Percentiles rank a stretch among this genome's conserved stretches.
phyloP scores from a whole-genome alignment of 1,284 basidiomycete genomes.

The Apiotrichum akiyoshidainum region DNA sequence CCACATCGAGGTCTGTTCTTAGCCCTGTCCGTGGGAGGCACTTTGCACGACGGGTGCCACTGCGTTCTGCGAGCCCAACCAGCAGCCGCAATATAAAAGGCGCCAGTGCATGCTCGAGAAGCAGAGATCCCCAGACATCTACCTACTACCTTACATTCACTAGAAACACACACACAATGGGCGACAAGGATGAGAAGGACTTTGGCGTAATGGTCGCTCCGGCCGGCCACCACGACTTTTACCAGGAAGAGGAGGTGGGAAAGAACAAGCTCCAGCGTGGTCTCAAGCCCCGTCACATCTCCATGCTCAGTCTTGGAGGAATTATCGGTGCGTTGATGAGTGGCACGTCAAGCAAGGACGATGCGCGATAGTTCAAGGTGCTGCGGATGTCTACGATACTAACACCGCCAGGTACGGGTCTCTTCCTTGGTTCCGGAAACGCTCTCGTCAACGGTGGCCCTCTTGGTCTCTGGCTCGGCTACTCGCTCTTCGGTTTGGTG shows the following conservation, averaged over 20 bases:
- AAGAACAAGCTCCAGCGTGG: background rate
- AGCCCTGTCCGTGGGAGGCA: too few species aligned
- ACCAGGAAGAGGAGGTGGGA: background rate
- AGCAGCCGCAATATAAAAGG: too few species aligned
- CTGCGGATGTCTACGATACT: too few species aligned
- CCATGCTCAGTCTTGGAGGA: constrained; percentile 1
- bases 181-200: background rate
- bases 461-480: background rate
- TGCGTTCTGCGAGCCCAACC: too few species aligned
- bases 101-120: too few species aligned
- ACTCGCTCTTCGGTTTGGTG: background rate
- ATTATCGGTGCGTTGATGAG: background rate
- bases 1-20: too few species aligned
- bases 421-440: constrained; percentile 2
- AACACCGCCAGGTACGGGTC: background rate
- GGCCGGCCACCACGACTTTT: background rate
- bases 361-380: too few species aligned
- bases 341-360: too few species aligned
- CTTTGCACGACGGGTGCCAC: too few species aligned
- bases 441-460: background rate
- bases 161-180: too few species aligned
- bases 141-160: too few species aligned
- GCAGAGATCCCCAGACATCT: too few species aligned
- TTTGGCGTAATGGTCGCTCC: background rate
- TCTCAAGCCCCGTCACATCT: constrained; percentile 3